Base-by-base conservation (phyloP, 1,139 yeast genomes). In the Eremothecium coryli region DNA sequence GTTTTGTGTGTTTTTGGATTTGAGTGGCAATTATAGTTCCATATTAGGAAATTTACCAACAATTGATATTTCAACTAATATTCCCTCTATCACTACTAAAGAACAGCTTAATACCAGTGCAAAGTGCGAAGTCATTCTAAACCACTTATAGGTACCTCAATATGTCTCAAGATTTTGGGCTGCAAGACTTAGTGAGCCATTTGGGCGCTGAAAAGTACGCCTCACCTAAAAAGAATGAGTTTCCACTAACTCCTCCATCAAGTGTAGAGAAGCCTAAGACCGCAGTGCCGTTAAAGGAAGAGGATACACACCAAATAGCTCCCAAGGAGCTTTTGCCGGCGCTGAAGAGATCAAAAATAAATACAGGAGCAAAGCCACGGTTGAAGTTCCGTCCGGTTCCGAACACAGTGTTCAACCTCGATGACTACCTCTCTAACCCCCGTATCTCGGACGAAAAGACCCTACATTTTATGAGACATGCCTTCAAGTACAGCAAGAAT, bases 401-500 rank as follows among this genome's bases (percentile, higher is more conserved):
- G 29, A 67, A 68, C 7, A 61, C 70, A 0, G 54, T 67, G 1
- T 44, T 68, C n/a, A 51, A 63, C 31, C 43, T 65, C 6, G 46
- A 51, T 2, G 37, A 53, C 12, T 64, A 49, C 36, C 14, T 35
- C 13, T 16, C 12, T 14, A 11, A 27, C 22, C 20, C 22, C 4
- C 4, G 10, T n/a, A 49, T 43, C 5, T 46, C 35, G n/a, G 47
- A 40, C 2, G 64, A 58, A 35, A 55, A 49, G 28, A 46, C 42
- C 17, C 52, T 65, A 8, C 54, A 60, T 8, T 70, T 68, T 40
- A 43, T 70, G 14, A 64, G 60, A 32, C 61, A 64, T 43, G 66
- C 68, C 1, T 41, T 80, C 9, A 65, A 61, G 44, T 65, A 76
- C 46, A 58, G 70, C n/a, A 61, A 57, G 36, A 59, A 57, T 35